A percentile compares a stretch with the other conserved stretches of the same genome.
These are phyloP conservation scores for Coniochaeta prunicola DNA, from an alignment of 2,329 filamentous ascomycete species.

Conservation along the genomic window DNA sequence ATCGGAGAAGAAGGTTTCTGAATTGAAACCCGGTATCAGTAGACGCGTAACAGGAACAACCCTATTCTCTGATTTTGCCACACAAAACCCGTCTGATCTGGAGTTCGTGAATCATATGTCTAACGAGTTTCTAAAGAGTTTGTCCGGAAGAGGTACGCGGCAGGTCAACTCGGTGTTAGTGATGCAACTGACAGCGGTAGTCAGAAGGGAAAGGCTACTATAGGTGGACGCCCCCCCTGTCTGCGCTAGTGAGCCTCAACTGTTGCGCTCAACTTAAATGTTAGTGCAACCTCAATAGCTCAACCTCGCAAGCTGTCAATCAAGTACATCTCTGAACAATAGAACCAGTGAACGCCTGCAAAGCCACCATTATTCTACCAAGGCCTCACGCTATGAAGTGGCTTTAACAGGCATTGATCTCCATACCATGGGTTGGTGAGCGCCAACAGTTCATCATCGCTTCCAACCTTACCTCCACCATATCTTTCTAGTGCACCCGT, in stretches of 20 bases:
- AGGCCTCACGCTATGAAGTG: neutral
- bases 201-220: neutral
- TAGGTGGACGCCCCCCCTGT: neutral
- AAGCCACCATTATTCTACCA: neutral
- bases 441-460: neutral
- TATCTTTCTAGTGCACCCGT: too few relatives aligned
- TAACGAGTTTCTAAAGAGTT: too few relatives aligned
- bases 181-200: neutral
- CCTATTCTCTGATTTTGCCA: neutral
- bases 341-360: neutral
- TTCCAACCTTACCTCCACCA: too few relatives aligned
- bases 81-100: neutral
- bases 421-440: neutral
- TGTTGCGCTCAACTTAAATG: neutral
- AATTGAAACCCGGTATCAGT: neutral
- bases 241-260: neutral
- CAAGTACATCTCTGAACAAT: neutral
- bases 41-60: neutral
- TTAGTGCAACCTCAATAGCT: neutral
- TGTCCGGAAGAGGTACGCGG: neutral
- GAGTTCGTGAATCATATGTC: neutral
- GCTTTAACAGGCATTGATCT: neutral
- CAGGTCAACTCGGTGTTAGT: neutral
- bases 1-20: neutral
- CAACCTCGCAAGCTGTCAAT: too few relatives aligned